phyloP scores from a whole-genome alignment of 2,329 filamentous ascomycete genomes.

The Plenodomus biglobosus region DNA sequence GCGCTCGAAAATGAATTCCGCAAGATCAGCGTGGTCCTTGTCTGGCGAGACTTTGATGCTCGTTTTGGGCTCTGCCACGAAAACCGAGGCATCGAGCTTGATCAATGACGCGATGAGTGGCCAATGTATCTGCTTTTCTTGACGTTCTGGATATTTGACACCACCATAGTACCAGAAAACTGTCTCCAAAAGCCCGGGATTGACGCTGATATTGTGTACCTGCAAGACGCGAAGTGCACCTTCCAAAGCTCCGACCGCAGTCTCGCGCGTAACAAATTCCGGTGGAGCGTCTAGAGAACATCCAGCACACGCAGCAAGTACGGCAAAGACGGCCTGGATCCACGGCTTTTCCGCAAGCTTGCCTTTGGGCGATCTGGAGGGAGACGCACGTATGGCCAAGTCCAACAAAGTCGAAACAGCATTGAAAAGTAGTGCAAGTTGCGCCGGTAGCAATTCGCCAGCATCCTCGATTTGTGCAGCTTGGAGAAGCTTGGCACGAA shows the following conservation, averaged over 20 bases:
- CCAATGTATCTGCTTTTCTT: constrained; percentile 30
- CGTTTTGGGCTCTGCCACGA: constrained; percentile 28
- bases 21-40: constrained; percentile 25
- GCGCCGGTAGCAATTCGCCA: constrained; percentile 23
- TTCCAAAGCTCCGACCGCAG: constrained; percentile 28
- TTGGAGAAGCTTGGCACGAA: constrained; percentile 36
- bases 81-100: constrained; percentile 36
- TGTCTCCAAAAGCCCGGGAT: constrained; percentile 29
- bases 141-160: constrained; percentile 25
- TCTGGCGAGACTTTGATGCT: constrained; percentile 9
- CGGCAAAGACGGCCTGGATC: constrained; percentile 47
- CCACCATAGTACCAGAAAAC: constrained; percentile 43
- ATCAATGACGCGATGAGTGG: constrained; percentile 38
- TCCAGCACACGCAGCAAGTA: constrained; percentile 40
- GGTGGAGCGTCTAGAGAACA: constrained; percentile 30
- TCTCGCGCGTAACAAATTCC: constrained; percentile 18
- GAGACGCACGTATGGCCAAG: constrained; percentile 46
- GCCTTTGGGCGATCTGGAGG: constrained; percentile 45
- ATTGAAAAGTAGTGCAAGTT: constrained; percentile 26
- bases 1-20: constrained; percentile 31
- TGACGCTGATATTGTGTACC: constrained; percentile 27
- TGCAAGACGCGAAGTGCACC: constrained; percentile 29
- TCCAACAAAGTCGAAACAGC: constrained; percentile 43
- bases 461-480: constrained; percentile 36
- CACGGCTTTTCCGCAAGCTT: constrained; percentile 47